A percentile compares a stretch with the other conserved stretches of the same genome.
Evolutionary conservation across 192 early-diverging fungal species (phyloP).

Genomic region (Thamnidium elegans): DNA sequence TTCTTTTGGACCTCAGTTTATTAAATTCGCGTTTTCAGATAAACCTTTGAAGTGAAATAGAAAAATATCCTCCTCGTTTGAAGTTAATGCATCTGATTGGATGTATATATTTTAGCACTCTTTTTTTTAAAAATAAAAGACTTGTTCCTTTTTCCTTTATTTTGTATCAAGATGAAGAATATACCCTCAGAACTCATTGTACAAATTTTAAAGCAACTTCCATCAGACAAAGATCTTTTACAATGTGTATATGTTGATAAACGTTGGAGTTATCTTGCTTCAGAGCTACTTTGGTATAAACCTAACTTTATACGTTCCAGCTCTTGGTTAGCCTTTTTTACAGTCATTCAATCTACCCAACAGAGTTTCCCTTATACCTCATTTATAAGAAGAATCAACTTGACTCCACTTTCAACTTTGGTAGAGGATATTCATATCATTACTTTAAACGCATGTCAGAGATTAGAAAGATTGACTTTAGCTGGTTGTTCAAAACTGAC

Average conservation of each 20-base stretch:
- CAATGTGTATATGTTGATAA: slow-evolving; percentile 49
- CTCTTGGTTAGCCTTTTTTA: slow-evolving; percentile 33
- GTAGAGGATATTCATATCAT: slow-evolving; percentile 39
- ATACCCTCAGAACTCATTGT: slow-evolving; percentile 53
- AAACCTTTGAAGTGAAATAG: too few relatives aligned
- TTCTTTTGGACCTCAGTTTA: too few relatives aligned
- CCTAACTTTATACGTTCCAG: slow-evolving; percentile 29
- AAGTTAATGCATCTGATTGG: too few relatives aligned
- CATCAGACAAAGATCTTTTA: slow-evolving; percentile 41
- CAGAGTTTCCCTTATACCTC: slow-evolving; percentile 38
- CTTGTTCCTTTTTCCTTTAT: too few relatives aligned
- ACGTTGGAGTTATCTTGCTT: slow-evolving; percentile 52
- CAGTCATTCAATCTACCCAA: not conserved
- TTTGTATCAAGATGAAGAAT: not conserved
- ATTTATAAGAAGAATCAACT: slow-evolving; percentile 56
- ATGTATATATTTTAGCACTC: too few relatives aligned
- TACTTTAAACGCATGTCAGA: slow-evolving; percentile 38
- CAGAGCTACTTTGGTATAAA: slow-evolving; percentile 55
- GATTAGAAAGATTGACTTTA: slow-evolving; percentile 52
- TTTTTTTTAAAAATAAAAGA: not conserved
- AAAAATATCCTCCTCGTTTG: too few relatives aligned
- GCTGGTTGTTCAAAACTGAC: slow-evolving; percentile 46
- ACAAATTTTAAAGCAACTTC: slow-evolving; percentile 47
- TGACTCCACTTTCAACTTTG: slow-evolving; percentile 44
- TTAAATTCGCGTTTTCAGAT: too few relatives aligned